Base-by-base conservation (phyloP, 768 basidiomycete genomes). In the Rossbeevera mucosa region DNA sequence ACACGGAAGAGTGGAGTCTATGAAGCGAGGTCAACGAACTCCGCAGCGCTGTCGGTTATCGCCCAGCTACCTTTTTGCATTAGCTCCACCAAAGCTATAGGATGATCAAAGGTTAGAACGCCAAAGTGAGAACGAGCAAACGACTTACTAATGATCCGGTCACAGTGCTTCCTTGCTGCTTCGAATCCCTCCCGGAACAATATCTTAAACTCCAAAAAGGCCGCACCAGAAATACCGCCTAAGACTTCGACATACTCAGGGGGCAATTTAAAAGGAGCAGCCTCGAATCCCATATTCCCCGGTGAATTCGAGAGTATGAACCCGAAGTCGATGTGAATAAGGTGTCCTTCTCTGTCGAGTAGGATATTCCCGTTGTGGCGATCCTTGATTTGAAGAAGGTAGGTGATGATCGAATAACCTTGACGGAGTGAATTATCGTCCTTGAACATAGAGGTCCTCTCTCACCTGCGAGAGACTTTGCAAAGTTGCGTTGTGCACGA, bases 361-460 rank as follows among this genome's bases (percentile, higher is more conserved):
- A 99, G 80, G 49, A 99, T 98, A 65, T 98, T 99, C 26, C 96
- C 96, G 64, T 99, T 99, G 66, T 99, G 96, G 12, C 96, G 83
- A 69, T 99, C 96, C 71, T 98, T 98, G 71, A 99, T 88, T 72
- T 98, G 96, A 4, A 99, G 81, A 7, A 98, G 82, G 71, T 90
- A 97, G n/a, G 93, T 94, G 33, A 97, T 85, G 45, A 98, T 75
- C 2, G 95, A 97, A 68, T 97, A 98, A 11, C 94, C 94, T 85
- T 30, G 29, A 51, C 22, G 25, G 24, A 44, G n/a, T 22, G 11
- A 28, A 53, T 48, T 41, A 22, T 45, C 16, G 44, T 20, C 48
- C 8, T 49, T 20, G 16, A 14, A n/a, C 25, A 43, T 22, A 5
- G 6, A 22, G 11, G n/a, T 30, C 12, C 48, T 7, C 9, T 1